These are phyloP conservation scores for Coniochaeta ligniaria DNA, from an alignment of 2,329 filamentous ascomycete genomes.

Conservation along the genomic window DNA sequence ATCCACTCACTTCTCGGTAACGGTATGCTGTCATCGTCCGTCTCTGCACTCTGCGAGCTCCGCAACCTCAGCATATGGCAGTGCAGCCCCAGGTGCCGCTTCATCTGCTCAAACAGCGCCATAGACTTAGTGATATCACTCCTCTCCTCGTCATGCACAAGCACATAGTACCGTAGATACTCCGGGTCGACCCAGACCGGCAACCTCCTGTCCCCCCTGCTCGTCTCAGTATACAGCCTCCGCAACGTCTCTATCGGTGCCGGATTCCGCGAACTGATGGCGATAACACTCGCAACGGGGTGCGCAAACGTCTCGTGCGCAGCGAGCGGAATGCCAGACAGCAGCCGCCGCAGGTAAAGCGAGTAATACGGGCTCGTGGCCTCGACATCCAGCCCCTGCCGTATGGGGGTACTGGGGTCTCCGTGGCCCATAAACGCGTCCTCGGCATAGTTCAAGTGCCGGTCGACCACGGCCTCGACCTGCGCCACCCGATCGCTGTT, in stretches of 20 bases:
- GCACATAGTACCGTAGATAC: conserved; percentile 90
- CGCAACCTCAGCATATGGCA: conserved; percentile 85
- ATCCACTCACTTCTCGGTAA: conserved; percentile 84
- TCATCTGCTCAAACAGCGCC: conserved; percentile 95
- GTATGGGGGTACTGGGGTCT: conserved; percentile 29
- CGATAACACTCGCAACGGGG: conserved; percentile 89
- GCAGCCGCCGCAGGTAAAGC: conserved; percentile 72
- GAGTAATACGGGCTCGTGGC: conserved; percentile 73
- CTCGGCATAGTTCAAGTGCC: conserved; percentile 72
- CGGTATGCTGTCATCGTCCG: conserved; percentile 83
- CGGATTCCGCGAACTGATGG: conserved; percentile 82
- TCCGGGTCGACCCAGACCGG: conserved; percentile 87
- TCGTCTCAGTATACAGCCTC: conserved; percentile 79
- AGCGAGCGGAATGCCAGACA: conserved; percentile 71
- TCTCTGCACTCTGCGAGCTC: conserved; percentile 76
- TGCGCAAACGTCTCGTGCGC: conserved; percentile 92
- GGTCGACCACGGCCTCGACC: conserved; percentile 74
- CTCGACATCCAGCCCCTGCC: conserved; percentile 35
- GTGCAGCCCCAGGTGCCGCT: conserved; percentile 92
- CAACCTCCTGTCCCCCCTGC: conserved; percentile 62
- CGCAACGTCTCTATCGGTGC: conserved; percentile 82
- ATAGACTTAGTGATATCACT: conserved; percentile 90
- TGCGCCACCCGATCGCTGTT: conserved; percentile 49
- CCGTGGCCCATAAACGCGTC: conserved; percentile 36
- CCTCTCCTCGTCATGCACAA: conserved; percentile 92